Percentiles rank a stretch among this genome's conserved stretches.
Evolutionary conservation across 139 green algal genomes (phyloP).

Genomic region (Picochlorum sp.): DNA sequence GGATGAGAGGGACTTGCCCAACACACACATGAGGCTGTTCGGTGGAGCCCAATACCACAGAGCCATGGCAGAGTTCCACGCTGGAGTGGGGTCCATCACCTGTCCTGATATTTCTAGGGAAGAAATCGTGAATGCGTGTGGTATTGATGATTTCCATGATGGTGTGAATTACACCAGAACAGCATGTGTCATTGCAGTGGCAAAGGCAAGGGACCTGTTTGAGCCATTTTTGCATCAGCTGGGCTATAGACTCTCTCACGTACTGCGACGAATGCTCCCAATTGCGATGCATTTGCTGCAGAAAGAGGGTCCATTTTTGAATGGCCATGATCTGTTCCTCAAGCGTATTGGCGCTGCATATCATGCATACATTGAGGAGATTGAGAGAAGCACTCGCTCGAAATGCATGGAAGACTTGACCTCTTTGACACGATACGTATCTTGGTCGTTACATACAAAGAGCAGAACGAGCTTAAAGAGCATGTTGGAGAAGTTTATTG

Average conservation of each 20-base stretch:
- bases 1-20: slow-evolving; percentile 49
- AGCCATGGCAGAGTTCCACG: slow-evolving; percentile 81
- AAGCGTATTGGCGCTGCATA: slow-evolving; percentile 68
- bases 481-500: slow-evolving; percentile 57
- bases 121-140: slow-evolving; percentile 93
- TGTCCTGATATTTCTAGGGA: slow-evolving; percentile 74
- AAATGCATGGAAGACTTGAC: slow-evolving; percentile 87
- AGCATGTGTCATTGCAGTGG: slow-evolving; percentile 86
- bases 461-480: slow-evolving; percentile 45
- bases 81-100: slow-evolving; percentile 47
- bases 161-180: slow-evolving; percentile 93
- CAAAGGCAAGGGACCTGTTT: slow-evolving; percentile 72
- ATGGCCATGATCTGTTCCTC: slow-evolving; percentile 79
- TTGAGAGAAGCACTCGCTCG: slow-evolving; percentile 36
- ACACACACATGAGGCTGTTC: slow-evolving; percentile 88
- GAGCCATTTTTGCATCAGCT: slow-evolving; percentile 91
- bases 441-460: slow-evolving; percentile 88
- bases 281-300: slow-evolving; percentile 84
- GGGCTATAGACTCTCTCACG: slow-evolving; percentile 78
- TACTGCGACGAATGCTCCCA: slow-evolving; percentile 79
- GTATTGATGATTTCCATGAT: slow-evolving; percentile 91
- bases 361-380: slow-evolving; percentile 76
- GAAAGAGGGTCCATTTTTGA: slow-evolving; percentile 61
- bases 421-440: slow-evolving; percentile 84
- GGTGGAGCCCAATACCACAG: slow-evolving; percentile 93